phyloP scores from a whole-genome alignment of 805 yeast species.

The Tetrapisispora iriomotensis region DNA sequence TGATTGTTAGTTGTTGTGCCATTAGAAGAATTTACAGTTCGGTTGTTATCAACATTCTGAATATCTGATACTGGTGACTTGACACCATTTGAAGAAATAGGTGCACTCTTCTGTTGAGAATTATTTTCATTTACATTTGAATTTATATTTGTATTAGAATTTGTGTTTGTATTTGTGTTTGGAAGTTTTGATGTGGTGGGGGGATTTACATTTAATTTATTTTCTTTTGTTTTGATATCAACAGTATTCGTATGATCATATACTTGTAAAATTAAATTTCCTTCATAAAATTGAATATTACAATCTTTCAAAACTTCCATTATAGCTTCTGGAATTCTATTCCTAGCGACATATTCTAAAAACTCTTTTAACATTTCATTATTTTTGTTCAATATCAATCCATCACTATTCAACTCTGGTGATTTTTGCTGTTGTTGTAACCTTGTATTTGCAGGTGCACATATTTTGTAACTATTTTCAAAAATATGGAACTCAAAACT shows the following conservation, averaged over 20 bases:
- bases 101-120: too few relatives aligned
- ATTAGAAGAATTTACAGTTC: too few relatives aligned
- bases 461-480: conserved; percentile 84
- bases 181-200: neutral
- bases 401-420: conserved; percentile 39
- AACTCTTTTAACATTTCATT: conserved; percentile 74
- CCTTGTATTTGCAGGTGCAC: conserved; percentile 46
- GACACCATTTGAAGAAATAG: too few relatives aligned
- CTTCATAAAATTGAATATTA: conserved; percentile 77
- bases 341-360: conserved; percentile 65
- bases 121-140: too few relatives aligned
- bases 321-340: conserved; percentile 80
- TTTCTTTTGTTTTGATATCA: conserved; percentile 18
- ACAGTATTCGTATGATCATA: conserved; percentile 64
- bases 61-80: too few relatives aligned
- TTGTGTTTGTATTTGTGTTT: neutral
- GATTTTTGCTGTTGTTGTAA: conserved; percentile 30
- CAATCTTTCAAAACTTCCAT: conserved; percentile 85
- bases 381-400: conserved; percentile 63
- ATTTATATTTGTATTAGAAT: too few relatives aligned
- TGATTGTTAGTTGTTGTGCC: neutral
- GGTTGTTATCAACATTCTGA: too few relatives aligned
- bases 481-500: conserved; percentile 84
- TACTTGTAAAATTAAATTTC: conserved; percentile 78
- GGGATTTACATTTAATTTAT: conserved; percentile 1